Evolutionary conservation across 1,139 yeast species (phyloP).

Genomic region (Yamadazyma atmosphaerica): DNA sequence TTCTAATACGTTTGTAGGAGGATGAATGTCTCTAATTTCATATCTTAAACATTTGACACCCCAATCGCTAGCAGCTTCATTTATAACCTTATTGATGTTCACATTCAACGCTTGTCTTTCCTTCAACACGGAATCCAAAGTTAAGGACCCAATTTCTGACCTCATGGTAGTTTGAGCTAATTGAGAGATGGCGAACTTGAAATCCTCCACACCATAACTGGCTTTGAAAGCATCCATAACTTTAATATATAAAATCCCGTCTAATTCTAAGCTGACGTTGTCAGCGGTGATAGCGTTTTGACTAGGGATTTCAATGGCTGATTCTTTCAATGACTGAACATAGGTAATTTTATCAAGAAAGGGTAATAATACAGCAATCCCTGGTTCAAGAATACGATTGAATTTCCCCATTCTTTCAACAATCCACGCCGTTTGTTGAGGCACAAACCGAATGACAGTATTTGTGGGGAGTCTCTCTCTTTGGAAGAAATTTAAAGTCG

Average conservation of each 20-base stretch:
- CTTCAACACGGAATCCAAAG: slow-evolving; percentile 73
- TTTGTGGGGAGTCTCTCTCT: slow-evolving; percentile 68
- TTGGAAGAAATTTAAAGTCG: slow-evolving; percentile 60
- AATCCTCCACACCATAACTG: slow-evolving; percentile 85
- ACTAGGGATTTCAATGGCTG: slow-evolving; percentile 79
- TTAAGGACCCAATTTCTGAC: slow-evolving; percentile 80
- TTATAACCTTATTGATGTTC: slow-evolving; percentile 75
- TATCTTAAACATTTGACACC: slow-evolving; percentile 83
- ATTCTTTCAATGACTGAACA: slow-evolving; percentile 79
- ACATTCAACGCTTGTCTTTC: slow-evolving; percentile 73
- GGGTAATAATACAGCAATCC: slow-evolving; percentile 72
- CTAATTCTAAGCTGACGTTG: slow-evolving; percentile 81
- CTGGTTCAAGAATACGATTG: slow-evolving; percentile 72
- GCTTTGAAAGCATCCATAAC: slow-evolving; percentile 85
- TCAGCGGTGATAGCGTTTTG: slow-evolving; percentile 87
- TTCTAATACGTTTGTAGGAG: slow-evolving; percentile 82
- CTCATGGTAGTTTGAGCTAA: slow-evolving; percentile 92
- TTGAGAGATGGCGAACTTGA: slow-evolving; percentile 81
- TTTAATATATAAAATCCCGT: slow-evolving; percentile 77
- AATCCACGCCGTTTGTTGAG: slow-evolving; percentile 90
- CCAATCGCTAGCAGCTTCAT: slow-evolving; percentile 86
- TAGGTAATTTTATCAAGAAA: slow-evolving; percentile 74
- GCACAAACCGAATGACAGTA: slow-evolving; percentile 75
- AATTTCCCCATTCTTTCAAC: slow-evolving; percentile 92
- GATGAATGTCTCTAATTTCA: slow-evolving; percentile 87